Evolutionary conservation across 352 stramenopile species (phyloP).

Genomic region (Phytopythium chamaehyphon): DNA sequence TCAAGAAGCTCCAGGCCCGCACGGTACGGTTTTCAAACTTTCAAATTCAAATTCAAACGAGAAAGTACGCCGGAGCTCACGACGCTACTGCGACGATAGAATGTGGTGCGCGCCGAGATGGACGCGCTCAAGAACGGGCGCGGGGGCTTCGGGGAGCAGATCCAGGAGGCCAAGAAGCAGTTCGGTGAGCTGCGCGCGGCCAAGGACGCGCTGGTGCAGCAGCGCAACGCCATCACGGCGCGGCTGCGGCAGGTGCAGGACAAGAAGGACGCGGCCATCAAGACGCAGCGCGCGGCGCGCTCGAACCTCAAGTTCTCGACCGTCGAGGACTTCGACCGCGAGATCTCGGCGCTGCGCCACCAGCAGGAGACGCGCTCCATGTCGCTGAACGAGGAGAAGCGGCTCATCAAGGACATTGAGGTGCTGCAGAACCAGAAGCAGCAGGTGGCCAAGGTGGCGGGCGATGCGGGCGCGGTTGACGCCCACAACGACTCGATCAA

Average conservation of each 20-base stretch:
- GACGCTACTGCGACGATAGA: too few relatives aligned
- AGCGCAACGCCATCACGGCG: slow-evolving; percentile 77
- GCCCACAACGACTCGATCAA: slow-evolving; percentile 79
- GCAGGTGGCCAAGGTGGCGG: slow-evolving; percentile 76
- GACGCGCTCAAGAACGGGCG: slow-evolving; percentile 80
- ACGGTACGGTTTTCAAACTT: too few relatives aligned
- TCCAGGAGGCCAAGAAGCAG: slow-evolving; percentile 85
- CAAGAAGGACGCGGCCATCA: slow-evolving; percentile 71
- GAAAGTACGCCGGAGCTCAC: too few relatives aligned
- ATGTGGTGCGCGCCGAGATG: slow-evolving; percentile 66
- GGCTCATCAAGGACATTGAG: slow-evolving; percentile 97
- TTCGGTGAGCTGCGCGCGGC: slow-evolving; percentile 77
- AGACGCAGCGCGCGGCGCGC: slow-evolving; percentile 59
- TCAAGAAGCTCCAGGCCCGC: slow-evolving; percentile 91
- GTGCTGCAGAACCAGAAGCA: slow-evolving; percentile 87
- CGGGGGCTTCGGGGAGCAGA: slow-evolving; percentile 79
- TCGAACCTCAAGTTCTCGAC: slow-evolving; percentile 84
- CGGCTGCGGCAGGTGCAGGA: slow-evolving; percentile 82
- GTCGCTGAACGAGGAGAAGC: slow-evolving; percentile 95
- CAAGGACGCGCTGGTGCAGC: slow-evolving; percentile 85
- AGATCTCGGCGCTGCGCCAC: slow-evolving; percentile 86
- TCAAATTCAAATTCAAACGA: too few relatives aligned
- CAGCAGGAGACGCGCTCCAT: slow-evolving; percentile 96
- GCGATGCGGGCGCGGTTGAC: slow-evolving; percentile 82
- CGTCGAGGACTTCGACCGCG: slow-evolving; percentile 88